A percentile compares a stretch with the other conserved stretches of the same genome.
Conservation (phyloP, 257 asterid species). For the Solanum microdontum region DNA sequence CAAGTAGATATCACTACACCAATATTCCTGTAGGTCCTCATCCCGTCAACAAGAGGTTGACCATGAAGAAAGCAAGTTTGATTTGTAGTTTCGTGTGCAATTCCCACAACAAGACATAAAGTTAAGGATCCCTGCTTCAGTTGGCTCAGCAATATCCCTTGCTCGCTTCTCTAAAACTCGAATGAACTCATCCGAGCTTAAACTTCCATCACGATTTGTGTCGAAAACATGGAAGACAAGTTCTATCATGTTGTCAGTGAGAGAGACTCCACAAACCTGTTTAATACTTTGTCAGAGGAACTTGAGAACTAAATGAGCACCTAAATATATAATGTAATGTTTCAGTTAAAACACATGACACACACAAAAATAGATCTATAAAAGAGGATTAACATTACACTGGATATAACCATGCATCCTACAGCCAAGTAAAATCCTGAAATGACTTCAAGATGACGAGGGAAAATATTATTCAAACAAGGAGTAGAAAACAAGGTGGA, state of each 20-base stretch:
- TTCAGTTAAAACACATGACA: background rate
- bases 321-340: background rate
- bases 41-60: constrained; percentile 1
- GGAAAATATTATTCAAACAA: background rate
- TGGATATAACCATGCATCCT: background rate
- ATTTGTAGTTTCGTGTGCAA: constrained; percentile 26
- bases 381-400: background rate
- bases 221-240: constrained; percentile 71
- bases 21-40: background rate
- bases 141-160: constrained; percentile 61
- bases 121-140: constrained; percentile 64
- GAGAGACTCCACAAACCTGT: constrained; percentile 67
- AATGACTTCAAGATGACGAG: background rate
- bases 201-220: constrained; percentile 53
- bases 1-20: background rate
- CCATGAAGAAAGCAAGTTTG: constrained; percentile 31
- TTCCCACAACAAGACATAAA: constrained; percentile 51
- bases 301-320: background rate
- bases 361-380: background rate
- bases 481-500: background rate
- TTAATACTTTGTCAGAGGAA: background rate
- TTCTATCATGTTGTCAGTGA: constrained; percentile 52
- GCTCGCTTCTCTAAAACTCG: constrained; percentile 69
- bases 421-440: background rate
- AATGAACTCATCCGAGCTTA: constrained; percentile 60